phyloP scores from a whole-genome alignment of 805 yeast species.

The Yarrowia sp. region DNA sequence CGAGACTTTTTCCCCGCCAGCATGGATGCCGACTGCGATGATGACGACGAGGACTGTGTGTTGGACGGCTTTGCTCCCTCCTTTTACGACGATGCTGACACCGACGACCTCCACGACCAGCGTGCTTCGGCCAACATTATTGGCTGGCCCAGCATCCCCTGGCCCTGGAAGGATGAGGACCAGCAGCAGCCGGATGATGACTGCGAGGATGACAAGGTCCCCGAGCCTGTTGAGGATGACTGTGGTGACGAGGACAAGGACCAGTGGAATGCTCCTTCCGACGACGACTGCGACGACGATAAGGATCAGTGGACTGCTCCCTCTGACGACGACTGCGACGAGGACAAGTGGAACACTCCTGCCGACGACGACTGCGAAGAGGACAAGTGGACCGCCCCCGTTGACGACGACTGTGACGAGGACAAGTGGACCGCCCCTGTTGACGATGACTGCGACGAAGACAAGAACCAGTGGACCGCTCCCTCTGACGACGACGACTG shows the following conservation, averaged over 20 bases:
- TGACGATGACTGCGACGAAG: not conserved
- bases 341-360: not conserved
- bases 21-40: not conserved
- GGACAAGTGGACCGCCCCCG: not conserved
- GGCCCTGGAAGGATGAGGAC: slow-evolving; percentile 23
- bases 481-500: not conserved
- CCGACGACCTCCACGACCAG: not conserved
- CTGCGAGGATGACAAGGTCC: not conserved
- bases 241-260: slow-evolving; percentile 6
- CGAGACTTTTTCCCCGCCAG: slow-evolving; percentile 12
- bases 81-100: not conserved
- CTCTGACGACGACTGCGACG: not conserved
- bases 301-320: not conserved
- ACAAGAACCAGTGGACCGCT: not conserved
- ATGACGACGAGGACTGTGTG: slow-evolving; percentile 6
- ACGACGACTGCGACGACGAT: not conserved
- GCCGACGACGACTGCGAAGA: slow-evolving; percentile 1
- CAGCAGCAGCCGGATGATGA: not conserved
- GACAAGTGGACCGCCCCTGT: not conserved
- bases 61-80: not conserved
- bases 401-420: not conserved
- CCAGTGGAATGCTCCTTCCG: not conserved
- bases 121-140: slow-evolving; percentile 6
- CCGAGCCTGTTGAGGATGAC: slow-evolving; percentile 1
- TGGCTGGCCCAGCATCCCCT: slow-evolving; percentile 21